These are phyloP conservation scores for Capronia americana DNA, from an alignment of 2,329 filamentous ascomycete genomes.

Conservation along the genomic window DNA sequence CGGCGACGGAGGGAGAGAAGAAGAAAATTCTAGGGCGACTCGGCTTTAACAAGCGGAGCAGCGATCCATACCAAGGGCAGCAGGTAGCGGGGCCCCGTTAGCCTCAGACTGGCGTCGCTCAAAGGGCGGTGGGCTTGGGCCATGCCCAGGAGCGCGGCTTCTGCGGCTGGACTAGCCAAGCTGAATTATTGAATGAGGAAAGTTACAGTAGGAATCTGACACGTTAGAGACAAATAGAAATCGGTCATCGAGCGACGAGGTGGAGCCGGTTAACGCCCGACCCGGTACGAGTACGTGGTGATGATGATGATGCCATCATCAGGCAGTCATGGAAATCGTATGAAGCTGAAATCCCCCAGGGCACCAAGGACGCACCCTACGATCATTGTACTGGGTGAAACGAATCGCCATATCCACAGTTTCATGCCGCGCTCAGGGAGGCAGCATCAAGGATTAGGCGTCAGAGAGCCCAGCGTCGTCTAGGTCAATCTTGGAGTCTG, in stretches of 20 bases:
- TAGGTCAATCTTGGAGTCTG: constrained; percentile 43
- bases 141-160: not conserved
- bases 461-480: constrained; percentile 47
- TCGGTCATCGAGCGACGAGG: constrained; percentile 3
- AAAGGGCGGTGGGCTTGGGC: constrained; percentile 17
- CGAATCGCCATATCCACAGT: constrained; percentile 44
- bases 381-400: constrained; percentile 48
- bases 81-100: not conserved
- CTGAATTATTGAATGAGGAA: not conserved
- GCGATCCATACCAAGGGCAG: not conserved
- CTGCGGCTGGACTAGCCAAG: not conserved
- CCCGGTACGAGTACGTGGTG: not conserved
- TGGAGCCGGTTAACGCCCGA: constrained; percentile 10
- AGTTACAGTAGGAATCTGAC: constrained; percentile 1
- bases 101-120: not conserved
- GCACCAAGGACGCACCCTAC: not conserved
- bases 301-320: constrained; percentile 6
- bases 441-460: constrained; percentile 39
- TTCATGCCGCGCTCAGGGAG: not conserved
- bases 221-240: constrained; percentile 20
- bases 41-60: constrained; percentile 4
- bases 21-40: not conserved
- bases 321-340: not conserved
- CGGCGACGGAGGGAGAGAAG: not conserved
- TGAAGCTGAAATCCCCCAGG: not conserved